These are phyloP conservation scores for Wickerhamiella pararugosa DNA, from an alignment of 1,139 yeast species.

Conservation along the genomic window DNA sequence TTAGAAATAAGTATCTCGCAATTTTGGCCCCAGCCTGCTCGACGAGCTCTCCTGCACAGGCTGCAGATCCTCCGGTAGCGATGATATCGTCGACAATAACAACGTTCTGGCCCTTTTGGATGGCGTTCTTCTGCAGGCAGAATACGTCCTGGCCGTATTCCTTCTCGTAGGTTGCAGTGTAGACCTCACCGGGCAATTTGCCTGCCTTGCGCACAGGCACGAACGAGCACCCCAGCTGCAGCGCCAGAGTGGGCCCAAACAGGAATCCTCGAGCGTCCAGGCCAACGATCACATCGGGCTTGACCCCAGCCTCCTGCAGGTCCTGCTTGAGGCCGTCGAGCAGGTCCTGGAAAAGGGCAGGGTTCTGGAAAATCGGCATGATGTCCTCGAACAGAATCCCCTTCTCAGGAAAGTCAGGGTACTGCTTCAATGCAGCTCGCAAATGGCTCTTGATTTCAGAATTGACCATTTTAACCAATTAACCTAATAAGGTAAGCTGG, in stretches of 20 bases:
- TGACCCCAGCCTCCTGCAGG: slow-evolving; percentile 35
- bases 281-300: slow-evolving; percentile 79
- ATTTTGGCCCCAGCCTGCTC: slow-evolving; percentile 50
- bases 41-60: slow-evolving; percentile 82
- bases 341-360: slow-evolving; percentile 63
- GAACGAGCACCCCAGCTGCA: slow-evolving; percentile 77
- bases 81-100: slow-evolving; percentile 88
- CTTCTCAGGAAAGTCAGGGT: slow-evolving; percentile 83
- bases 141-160: slow-evolving; percentile 84
- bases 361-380: slow-evolving; percentile 79
- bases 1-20: slow-evolving; percentile 67
- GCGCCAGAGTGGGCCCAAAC: slow-evolving; percentile 89
- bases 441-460: slow-evolving; percentile 11
- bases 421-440: slow-evolving; percentile 34
- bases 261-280: slow-evolving; percentile 93
- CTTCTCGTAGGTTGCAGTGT: slow-evolving; percentile 61
- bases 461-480: background rate
- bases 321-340: slow-evolving; percentile 70
- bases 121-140: slow-evolving; percentile 74
- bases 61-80: slow-evolving; percentile 96
- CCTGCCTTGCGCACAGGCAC: slow-evolving; percentile 93
- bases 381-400: slow-evolving; percentile 95
- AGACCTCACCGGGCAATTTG: slow-evolving; percentile 78
- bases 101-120: slow-evolving; percentile 62
- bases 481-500: background rate